Percentiles rank a stretch among this genome's conserved stretches.
These are phyloP conservation scores for Tilletia walkeri DNA, from an alignment of 1,284 basidiomycete genomes.

Conservation along the genomic window DNA sequence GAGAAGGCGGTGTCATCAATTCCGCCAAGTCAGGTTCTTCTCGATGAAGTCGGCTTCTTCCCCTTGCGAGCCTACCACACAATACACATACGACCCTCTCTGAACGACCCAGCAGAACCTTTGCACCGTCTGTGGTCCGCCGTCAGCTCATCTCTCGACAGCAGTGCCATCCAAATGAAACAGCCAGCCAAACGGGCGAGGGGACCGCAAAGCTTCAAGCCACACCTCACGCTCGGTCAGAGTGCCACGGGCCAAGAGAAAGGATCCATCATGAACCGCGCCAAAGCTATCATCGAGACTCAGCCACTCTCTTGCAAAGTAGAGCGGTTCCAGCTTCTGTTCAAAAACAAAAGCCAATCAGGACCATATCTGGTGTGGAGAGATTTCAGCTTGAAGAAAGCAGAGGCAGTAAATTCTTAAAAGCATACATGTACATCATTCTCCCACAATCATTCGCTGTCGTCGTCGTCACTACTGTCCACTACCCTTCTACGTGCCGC, in stretches of 20 bases:
- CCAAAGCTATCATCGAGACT: too few relatives aligned
- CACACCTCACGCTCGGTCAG: slow-evolving; percentile 14
- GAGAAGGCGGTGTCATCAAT: background rate
- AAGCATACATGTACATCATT: background rate
- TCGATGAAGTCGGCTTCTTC: slow-evolving; percentile 10
- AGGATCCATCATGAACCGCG: too few relatives aligned
- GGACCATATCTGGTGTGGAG: too few relatives aligned
- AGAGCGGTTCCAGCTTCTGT: too few relatives aligned
- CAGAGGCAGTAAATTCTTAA: background rate
- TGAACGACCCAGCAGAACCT: background rate
- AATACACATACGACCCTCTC: background rate
- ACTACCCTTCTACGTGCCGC: background rate
- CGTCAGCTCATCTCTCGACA: background rate
- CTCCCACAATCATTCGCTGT: slow-evolving; percentile 6
- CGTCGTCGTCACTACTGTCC: background rate
- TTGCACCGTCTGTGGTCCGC: background rate
- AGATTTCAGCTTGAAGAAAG: too few relatives aligned
- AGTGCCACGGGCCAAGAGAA: too few relatives aligned
- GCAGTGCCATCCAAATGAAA: background rate
- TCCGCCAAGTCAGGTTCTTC: background rate
- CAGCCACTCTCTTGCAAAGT: too few relatives aligned
- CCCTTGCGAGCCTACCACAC: slow-evolving; percentile 5
- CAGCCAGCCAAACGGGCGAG: background rate
- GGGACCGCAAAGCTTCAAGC: background rate
- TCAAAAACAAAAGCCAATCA: too few relatives aligned